Conservation (phyloP, 2,329 filamentous ascomycete genomes). For the Aspergillus novoparasiticus region DNA sequence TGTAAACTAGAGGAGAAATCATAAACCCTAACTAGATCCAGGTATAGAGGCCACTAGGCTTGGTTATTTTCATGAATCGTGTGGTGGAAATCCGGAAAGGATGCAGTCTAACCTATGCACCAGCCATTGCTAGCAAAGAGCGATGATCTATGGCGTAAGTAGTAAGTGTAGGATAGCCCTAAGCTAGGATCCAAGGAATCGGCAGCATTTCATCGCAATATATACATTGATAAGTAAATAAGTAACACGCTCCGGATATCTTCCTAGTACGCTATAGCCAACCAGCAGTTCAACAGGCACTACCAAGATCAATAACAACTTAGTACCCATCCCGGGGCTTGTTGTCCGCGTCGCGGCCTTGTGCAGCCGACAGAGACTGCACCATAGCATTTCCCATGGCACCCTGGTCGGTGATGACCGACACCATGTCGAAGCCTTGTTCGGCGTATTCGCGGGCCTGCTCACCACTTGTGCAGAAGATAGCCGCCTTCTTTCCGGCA, state of each 20-base stretch:
- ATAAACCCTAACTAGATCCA: too few relatives aligned
- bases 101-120: too few relatives aligned
- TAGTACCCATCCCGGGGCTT: constrained; percentile 21
- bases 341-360: constrained; percentile 20
- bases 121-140: too few relatives aligned
- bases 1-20: too few relatives aligned
- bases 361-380: constrained; percentile 34
- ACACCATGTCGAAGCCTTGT: constrained; percentile 47
- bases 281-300: background rate
- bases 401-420: constrained; percentile 41
- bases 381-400: constrained; percentile 37
- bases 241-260: background rate
- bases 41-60: too few relatives aligned
- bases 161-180: too few relatives aligned
- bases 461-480: constrained; percentile 44
- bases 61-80: too few relatives aligned
- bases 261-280: background rate
- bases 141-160: too few relatives aligned
- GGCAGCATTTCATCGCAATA: too few relatives aligned
- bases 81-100: too few relatives aligned
- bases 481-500: constrained; percentile 44
- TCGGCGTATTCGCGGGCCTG: constrained; percentile 36
- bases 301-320: background rate
- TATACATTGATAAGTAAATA: too few relatives aligned
- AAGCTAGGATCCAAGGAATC: too few relatives aligned